Percentiles rank a stretch among this genome's conserved stretches.
phyloP scores from a whole-genome alignment of 2,329 filamentous ascomycete genomes.

The Cladosporium sp. region DNA sequence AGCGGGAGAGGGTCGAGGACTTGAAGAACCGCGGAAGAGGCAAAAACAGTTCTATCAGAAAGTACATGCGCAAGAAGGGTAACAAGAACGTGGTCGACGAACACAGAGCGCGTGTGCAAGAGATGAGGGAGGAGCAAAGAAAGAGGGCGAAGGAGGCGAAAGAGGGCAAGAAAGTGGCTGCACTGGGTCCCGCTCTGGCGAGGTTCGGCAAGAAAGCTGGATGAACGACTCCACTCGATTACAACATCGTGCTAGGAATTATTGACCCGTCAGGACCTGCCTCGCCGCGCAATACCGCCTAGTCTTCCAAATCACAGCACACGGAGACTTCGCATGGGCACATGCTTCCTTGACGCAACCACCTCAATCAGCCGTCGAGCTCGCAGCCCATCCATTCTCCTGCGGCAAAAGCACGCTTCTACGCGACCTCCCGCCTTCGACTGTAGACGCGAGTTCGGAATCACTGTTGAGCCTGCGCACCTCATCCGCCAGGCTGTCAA shows the following conservation, averaged over 20 bases:
- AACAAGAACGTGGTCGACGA: constrained; percentile 95
- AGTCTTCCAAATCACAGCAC: background rate
- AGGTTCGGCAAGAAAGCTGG: constrained; percentile 57
- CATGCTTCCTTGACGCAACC: background rate
- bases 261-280: background rate
- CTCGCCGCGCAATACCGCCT: background rate
- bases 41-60: constrained; percentile 82
- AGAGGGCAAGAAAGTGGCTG: constrained; percentile 64
- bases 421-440: constrained; percentile 23
- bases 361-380: background rate
- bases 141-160: constrained; percentile 65
- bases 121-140: constrained; percentile 66
- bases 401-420: constrained; percentile 5
- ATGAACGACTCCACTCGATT: background rate
- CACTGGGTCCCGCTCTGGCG: constrained; percentile 79
- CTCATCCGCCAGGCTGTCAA: constrained; percentile 26
- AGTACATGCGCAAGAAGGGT: constrained; percentile 87
- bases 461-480: constrained; percentile 28
- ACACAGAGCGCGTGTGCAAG: constrained; percentile 81
- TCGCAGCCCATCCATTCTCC: constrained; percentile 8
- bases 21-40: constrained; percentile 76
- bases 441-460: constrained; percentile 25
- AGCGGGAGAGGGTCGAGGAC: constrained; percentile 54
- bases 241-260: background rate
- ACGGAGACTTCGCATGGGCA: background rate